These are phyloP conservation scores for Dentipellis fragilis DNA, from an alignment of 768 basidiomycete genomes.

Conservation along the genomic window DNA sequence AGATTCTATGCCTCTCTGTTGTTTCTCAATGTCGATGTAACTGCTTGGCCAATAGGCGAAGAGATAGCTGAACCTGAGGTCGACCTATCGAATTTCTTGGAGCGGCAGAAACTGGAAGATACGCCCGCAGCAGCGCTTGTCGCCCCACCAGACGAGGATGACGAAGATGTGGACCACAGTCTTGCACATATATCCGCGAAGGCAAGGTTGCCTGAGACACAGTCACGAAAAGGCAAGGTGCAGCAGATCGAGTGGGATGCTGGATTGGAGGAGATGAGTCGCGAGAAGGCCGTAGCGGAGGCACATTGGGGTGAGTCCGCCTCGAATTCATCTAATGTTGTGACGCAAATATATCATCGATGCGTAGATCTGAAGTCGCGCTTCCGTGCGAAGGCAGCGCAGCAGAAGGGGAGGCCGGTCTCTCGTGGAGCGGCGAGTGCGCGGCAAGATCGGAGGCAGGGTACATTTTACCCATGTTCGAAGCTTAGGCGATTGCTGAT, in stretches of 20 bases:
- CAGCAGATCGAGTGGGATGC: slow-evolving; percentile 61
- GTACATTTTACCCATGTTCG: too few species aligned
- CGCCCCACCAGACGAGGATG: slow-evolving; percentile 29
- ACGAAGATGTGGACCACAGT: slow-evolving; percentile 46
- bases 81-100: slow-evolving; percentile 59
- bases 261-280: slow-evolving; percentile 50
- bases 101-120: slow-evolving; percentile 45
- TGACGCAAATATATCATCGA: not conserved
- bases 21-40: too few species aligned
- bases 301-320: slow-evolving; percentile 56
- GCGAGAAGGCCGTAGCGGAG: slow-evolving; percentile 66
- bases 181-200: slow-evolving; percentile 41
- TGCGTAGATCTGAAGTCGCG: not conserved
- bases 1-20: too few species aligned
- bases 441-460: too few species aligned
- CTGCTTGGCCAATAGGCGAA: too few species aligned
- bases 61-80: slow-evolving; percentile 61
- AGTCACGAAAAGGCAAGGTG: slow-evolving; percentile 51
- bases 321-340: not conserved
- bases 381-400: too few species aligned
- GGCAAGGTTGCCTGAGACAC: not conserved
- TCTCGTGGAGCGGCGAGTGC: too few species aligned
- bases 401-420: too few species aligned
- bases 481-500: too few species aligned
- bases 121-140: slow-evolving; percentile 2